Evolutionary conservation across 305 asterid genomes (phyloP), one percentile per base, ranked within the genome.

Genomic region (Lippia alba): DNA sequence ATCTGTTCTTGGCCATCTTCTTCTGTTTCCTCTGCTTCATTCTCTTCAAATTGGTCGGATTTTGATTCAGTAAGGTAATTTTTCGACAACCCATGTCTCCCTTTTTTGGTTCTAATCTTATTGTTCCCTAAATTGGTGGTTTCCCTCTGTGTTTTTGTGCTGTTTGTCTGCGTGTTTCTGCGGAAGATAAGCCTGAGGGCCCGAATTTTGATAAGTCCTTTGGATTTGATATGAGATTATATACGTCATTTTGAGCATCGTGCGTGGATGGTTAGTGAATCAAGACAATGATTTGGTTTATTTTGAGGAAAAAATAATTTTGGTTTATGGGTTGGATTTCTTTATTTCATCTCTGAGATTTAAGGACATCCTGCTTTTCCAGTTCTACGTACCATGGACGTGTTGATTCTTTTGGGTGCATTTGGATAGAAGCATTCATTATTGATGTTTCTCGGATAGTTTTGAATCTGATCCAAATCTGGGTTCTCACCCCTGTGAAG

Each of bases 1-100:
- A 83, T 79, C 76, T 90, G 71, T 87, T 87, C 82, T 76, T 89
- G 77, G 73, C 55, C 74, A 83, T 84, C 15, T 83, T 83, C 83
- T 74, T 85, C 79, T 69, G 80, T 67, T 83, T 85, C 78, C 84
- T 85, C 76, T 56, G 55, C 76, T 85, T 67, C 83, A 50, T 83
- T 63, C 80, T 85, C 53, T 73, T 24, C 81, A 83, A 81, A 69
- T 61, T 83, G 67, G 24, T 69, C 65, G 88, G 86, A 34, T 56
- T 81, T 75, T 79, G 83, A 82, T 69, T 63, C 45, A n/a, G n/a
- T n/a, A 33, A 3, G 50, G 64, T 86, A 87, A 12, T 8, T 67
- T 36, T 68, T 9, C n/a, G 14, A 33, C 48, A 18, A 32, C 78
- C 69, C 65, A 8, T 60, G 18, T 32, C 20, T 45, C 12, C 1